Percentiles rank a stretch among this genome's conserved stretches.
phyloP scores from a whole-genome alignment of 176 grass and related monocot species.

The Aegilops longissima region DNA sequence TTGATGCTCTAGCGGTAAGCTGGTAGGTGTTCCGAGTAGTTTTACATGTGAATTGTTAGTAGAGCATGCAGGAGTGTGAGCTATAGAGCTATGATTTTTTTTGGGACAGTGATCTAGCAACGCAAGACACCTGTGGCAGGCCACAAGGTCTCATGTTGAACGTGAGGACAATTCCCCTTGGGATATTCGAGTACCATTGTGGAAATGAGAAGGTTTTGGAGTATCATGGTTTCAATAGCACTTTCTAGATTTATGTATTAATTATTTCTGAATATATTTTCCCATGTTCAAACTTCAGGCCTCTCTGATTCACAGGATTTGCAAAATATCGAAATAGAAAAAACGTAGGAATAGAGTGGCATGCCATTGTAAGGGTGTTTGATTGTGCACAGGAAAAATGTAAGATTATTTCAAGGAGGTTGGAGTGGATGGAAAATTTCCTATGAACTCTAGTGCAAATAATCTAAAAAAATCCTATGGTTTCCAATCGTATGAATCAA shows the following conservation, averaged over 20 bases:
- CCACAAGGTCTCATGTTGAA: not conserved
- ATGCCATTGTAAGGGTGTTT: not conserved
- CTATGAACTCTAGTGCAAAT: too few species aligned
- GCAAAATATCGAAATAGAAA: not conserved
- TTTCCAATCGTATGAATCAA: not conserved
- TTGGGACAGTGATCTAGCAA: not conserved
- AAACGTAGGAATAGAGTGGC: not conserved
- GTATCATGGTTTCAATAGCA: not conserved
- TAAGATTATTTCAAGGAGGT: too few species aligned
- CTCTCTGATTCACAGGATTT: not conserved
- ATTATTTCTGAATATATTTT: constrained; percentile 8
- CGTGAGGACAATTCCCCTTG: not conserved
- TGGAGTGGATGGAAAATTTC: too few species aligned
- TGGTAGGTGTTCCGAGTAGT: not conserved
- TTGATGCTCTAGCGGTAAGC: not conserved
- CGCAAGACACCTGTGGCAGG: not conserved
- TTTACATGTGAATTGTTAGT: not conserved
- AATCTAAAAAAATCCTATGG: not conserved
- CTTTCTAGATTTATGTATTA: not conserved
- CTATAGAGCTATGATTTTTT: not conserved
- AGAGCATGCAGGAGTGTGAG: not conserved
- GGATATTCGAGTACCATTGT: not conserved
- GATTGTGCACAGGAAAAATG: not conserved
- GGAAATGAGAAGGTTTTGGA: not conserved
- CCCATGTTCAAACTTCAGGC: not conserved